Evolutionary conservation across 805 yeast species (phyloP).

Genomic region (Metschnikowia vanudenii): DNA sequence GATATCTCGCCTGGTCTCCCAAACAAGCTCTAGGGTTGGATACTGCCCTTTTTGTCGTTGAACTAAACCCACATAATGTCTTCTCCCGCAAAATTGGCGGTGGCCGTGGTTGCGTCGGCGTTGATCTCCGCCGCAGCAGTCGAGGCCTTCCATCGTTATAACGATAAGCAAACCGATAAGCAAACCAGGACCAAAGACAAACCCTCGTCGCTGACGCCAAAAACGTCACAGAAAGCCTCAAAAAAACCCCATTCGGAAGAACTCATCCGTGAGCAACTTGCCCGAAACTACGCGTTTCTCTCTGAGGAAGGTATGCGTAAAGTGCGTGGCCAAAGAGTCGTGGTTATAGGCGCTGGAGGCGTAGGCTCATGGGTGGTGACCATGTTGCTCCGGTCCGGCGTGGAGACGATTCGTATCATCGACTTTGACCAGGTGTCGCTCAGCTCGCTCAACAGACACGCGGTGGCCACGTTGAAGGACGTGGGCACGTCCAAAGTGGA

Average conservation of each 20-base stretch:
- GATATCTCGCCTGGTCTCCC: too few species aligned
- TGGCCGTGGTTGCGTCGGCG: slow-evolving; percentile 14
- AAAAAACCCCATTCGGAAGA: slow-evolving; percentile 48
- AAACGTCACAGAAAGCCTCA: neutral
- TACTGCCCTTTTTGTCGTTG: too few species aligned
- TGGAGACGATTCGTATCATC: slow-evolving; percentile 70
- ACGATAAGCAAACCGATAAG: neutral
- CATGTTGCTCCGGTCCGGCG: slow-evolving; percentile 89
- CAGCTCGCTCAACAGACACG: slow-evolving; percentile 89
- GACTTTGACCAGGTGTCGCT: slow-evolving; percentile 97
- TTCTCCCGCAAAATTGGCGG: slow-evolving; percentile 1
- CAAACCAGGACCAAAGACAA: neutral
- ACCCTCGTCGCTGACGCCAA: neutral
- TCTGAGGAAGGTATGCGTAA: slow-evolving; percentile 80
- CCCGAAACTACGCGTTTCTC: slow-evolving; percentile 89
- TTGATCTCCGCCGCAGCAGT: slow-evolving; percentile 14
- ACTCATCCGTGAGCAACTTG: slow-evolving; percentile 85
- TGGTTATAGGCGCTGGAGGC: slow-evolving; percentile 94
- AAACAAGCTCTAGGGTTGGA: too few species aligned
- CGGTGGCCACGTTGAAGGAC: slow-evolving; percentile 86
- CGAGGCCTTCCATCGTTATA: slow-evolving; percentile 14
- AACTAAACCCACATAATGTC: neutral
- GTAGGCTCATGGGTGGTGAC: slow-evolving; percentile 97
- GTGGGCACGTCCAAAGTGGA: slow-evolving; percentile 92
- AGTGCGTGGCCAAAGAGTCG: slow-evolving; percentile 67